Percentiles rank a stretch among this genome's conserved stretches.
These are phyloP conservation scores for Chrysoporthe cubensis DNA, from an alignment of 2,329 filamentous ascomycete genomes.

Conservation along the genomic window DNA sequence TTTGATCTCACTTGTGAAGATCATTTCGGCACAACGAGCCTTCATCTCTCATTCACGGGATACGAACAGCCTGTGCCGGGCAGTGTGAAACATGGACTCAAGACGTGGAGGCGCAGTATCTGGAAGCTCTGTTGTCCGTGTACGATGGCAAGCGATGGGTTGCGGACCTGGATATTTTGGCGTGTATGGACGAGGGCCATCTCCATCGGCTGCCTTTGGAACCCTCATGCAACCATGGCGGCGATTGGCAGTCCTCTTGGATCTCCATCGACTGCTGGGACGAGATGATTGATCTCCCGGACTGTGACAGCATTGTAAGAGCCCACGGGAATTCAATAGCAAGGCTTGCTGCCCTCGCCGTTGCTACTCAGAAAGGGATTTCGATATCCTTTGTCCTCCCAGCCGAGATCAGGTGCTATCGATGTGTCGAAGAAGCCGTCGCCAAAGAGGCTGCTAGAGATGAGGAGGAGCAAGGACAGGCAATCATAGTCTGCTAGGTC, in stretches of 20 bases:
- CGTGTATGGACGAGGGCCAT: background rate
- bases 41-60: conserved; percentile 2
- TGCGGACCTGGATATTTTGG: conserved; percentile 7
- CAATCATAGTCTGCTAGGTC: too few relatives aligned
- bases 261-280: background rate
- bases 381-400: background rate
- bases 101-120: background rate
- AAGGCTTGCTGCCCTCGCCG: background rate
- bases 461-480: too few relatives aligned
- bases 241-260: background rate
- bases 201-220: background rate
- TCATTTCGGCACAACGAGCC: background rate
- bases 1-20: background rate
- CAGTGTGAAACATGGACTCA: background rate
- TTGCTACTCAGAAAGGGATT: background rate
- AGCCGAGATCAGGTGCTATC: background rate
- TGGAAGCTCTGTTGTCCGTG: conserved; percentile 11
- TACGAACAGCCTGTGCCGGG: background rate
- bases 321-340: background rate
- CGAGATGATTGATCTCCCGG: background rate
- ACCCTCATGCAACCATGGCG: background rate
- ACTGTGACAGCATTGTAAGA: background rate
- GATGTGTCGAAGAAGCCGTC: background rate
- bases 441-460: too few relatives aligned
- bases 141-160: background rate